These are phyloP conservation scores for Exidia glandulosa DNA, from an alignment of 768 basidiomycete genomes.

Conservation along the genomic window DNA sequence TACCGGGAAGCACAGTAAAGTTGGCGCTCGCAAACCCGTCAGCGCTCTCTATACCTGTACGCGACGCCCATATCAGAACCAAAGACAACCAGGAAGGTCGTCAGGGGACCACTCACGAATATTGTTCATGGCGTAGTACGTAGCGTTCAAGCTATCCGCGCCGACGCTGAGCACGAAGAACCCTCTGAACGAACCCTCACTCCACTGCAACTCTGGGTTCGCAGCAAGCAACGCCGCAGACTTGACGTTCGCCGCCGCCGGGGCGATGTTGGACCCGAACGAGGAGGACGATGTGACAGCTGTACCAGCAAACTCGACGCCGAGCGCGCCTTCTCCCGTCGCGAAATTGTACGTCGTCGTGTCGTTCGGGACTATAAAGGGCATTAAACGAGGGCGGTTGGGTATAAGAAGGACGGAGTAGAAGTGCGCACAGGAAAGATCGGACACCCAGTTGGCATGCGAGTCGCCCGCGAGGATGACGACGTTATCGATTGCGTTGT, in stretches of 20 bases:
- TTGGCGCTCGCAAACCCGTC: conserved; percentile 34
- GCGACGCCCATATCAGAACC: not conserved
- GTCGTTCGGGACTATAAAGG: conserved; percentile 34
- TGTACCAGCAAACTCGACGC: conserved; percentile 53
- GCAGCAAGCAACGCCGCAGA: conserved; percentile 26
- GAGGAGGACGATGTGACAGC: conserved; percentile 42
- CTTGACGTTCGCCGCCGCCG: conserved; percentile 27
- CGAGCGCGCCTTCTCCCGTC: conserved; percentile 39
- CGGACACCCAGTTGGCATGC: conserved; percentile 52
- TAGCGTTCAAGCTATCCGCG: conserved; percentile 34
- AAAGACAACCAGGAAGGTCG: not conserved
- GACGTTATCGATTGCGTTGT: conserved; percentile 41
- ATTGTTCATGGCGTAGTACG: conserved; percentile 44
- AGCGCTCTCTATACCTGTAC: conserved; percentile 29
- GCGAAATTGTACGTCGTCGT: conserved; percentile 36
- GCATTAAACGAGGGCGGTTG: not conserved
- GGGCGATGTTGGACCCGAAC: conserved; percentile 31
- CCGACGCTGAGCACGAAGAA: conserved; percentile 46
- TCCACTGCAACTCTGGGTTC: conserved; percentile 48
- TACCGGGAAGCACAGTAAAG: conserved; percentile 27
- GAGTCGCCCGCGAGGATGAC: conserved; percentile 52
- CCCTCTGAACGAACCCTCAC: conserved; percentile 46
- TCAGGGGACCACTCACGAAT: conserved; percentile 26
- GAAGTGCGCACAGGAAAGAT: conserved; percentile 35
- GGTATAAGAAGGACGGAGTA: not conserved